phyloP scores from a whole-genome alignment of 352 stramenopile species.

The Elongisporangium senticosum region DNA sequence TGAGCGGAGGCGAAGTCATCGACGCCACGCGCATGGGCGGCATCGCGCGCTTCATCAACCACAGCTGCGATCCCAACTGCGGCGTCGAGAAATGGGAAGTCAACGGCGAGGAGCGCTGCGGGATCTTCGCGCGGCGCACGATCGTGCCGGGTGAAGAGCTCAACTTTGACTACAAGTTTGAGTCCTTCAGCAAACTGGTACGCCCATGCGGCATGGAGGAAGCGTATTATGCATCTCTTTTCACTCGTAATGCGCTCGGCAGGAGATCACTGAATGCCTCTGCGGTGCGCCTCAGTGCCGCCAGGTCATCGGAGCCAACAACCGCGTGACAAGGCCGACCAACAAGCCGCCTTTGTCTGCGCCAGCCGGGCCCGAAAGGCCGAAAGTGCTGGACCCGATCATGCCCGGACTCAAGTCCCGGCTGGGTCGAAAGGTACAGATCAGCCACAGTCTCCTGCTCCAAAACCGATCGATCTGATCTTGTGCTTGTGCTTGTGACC shows the following conservation, averaged over 20 bases:
- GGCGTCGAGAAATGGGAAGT: constrained; percentile 93
- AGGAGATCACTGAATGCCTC: constrained; percentile 73
- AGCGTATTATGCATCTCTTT: constrained; percentile 9
- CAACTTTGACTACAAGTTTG: constrained; percentile 95
- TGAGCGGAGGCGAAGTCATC: constrained; percentile 82
- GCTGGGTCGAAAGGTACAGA: constrained; percentile 35
- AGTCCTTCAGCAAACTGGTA: constrained; percentile 49
- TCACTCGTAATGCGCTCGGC: not conserved
- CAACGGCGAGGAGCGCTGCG: constrained; percentile 90
- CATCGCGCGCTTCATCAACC: constrained; percentile 94
- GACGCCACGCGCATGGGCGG: constrained; percentile 88
- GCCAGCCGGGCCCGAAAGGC: constrained; percentile 1
- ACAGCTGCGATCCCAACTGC: constrained; percentile 93
- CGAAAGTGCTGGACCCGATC: constrained; percentile 42
- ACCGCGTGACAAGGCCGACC: constrained; percentile 26
- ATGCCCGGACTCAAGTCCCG: constrained; percentile 27
- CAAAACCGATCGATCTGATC: not conserved
- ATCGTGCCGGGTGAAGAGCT: constrained; percentile 91
- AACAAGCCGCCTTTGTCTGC: constrained; percentile 8
- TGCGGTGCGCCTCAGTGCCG: constrained; percentile 58
- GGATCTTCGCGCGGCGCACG: constrained; percentile 91
- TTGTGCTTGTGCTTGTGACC: not conserved
- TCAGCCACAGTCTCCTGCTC: not conserved
- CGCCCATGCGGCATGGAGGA: constrained; percentile 16
- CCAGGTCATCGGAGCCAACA: constrained; percentile 73